Conservation (phyloP, 371 early-diverging fungal species). For the Rhizomucor pusillus region DNA sequence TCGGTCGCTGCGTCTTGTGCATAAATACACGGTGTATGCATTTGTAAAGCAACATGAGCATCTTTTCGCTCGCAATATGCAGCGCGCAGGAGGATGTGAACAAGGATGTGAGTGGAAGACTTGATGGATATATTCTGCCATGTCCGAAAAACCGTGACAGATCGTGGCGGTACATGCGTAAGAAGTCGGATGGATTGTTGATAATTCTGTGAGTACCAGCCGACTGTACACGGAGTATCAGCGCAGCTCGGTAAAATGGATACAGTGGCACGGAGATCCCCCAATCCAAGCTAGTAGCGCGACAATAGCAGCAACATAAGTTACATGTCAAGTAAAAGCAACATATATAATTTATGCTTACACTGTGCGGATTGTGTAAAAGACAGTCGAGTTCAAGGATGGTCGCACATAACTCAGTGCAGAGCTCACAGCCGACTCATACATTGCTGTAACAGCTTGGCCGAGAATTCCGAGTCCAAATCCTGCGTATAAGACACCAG, state of each 20-base stretch:
- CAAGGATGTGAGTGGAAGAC: conserved; percentile 32
- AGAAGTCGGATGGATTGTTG: conserved; percentile 24
- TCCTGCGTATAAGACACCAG: conserved; percentile 53
- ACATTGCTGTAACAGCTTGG: conserved; percentile 52
- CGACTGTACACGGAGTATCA: conserved; percentile 53
- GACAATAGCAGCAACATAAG: too few relatives aligned
- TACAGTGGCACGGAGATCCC: conserved; percentile 50
- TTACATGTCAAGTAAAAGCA: too few relatives aligned
- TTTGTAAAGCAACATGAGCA: conserved; percentile 48
- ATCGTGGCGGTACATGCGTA: conserved; percentile 39
- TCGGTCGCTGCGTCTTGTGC: background rate
- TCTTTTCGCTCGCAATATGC: conserved; percentile 47
- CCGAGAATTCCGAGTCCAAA: conserved; percentile 56
- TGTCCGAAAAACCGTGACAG: conserved; percentile 33
- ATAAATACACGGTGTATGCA: conserved; percentile 21
- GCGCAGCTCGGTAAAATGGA: conserved; percentile 53
- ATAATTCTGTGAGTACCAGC: conserved; percentile 16
- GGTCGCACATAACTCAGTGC: background rate
- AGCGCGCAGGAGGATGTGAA: conserved; percentile 54
- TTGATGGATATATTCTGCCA: conserved; percentile 17
- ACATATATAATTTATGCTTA: too few relatives aligned
- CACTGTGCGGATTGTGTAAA: too few relatives aligned
- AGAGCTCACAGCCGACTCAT: conserved; percentile 40
- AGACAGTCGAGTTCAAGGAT: too few relatives aligned
- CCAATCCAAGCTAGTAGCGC: conserved; percentile 20